Conservation (phyloP, 2,329 filamentous ascomycete genomes). For the Rutstroemia sp. region DNA sequence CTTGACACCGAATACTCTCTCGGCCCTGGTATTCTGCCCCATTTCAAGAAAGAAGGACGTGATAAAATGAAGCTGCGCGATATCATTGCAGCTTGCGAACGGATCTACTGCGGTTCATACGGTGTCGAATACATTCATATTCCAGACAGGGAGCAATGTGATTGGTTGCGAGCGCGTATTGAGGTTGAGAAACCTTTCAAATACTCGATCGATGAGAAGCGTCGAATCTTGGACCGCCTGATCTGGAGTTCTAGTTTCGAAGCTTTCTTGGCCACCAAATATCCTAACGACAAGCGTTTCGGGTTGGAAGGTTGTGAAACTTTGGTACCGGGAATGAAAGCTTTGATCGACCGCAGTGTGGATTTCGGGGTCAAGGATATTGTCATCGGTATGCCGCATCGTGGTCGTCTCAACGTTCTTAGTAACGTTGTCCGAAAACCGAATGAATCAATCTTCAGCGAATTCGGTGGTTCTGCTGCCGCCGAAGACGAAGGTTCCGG, state of each 20-base stretch:
- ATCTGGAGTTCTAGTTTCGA: conserved; percentile 99
- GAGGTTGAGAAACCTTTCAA: conserved; percentile 94
- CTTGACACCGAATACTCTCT: conserved; percentile 86
- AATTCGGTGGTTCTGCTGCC: conserved; percentile 84
- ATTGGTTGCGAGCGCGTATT: conserved; percentile 93
- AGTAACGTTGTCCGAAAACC: conserved; percentile 98
- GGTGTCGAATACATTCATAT: conserved; percentile 99
- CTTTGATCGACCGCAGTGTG: conserved; percentile 93
- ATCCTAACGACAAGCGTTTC: conserved; percentile 99
- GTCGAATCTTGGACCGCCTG: conserved; percentile 89
- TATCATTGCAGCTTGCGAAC: conserved; percentile 88
- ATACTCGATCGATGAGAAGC: conserved; percentile 97
- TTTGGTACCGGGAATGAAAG: conserved; percentile 98
- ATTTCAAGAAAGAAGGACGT: conserved; percentile 80
- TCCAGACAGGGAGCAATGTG: conserved; percentile 92
- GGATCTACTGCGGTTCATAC: conserved; percentile 95
- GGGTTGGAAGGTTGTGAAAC: conserved; percentile 96
- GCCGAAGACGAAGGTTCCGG: conserved; percentile 93
- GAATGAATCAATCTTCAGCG: conserved; percentile 99
- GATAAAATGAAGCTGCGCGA: conserved; percentile 97
- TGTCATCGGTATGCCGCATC: conserved; percentile 98
- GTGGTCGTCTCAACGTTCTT: conserved; percentile 94
- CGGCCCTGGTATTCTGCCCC: conserved; percentile 88
- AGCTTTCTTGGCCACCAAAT: conserved; percentile 90
- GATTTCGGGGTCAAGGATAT: conserved; percentile 99